Conservation (phyloP, 2,329 filamentous ascomycete species). For the Exophiala lecanii-corni region DNA sequence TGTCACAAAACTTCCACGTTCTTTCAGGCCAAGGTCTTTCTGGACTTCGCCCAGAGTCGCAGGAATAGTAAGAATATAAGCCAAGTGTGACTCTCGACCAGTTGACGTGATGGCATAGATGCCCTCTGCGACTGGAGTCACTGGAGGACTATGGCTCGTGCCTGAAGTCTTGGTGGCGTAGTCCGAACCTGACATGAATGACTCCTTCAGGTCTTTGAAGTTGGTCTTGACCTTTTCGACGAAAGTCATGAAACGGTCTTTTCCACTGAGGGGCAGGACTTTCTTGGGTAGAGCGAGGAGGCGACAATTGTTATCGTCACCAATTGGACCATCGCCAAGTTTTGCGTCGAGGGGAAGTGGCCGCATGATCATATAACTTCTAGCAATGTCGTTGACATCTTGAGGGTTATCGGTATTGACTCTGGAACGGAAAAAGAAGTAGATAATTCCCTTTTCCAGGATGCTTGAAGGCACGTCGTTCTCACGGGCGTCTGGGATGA, state of each 20-base stretch:
- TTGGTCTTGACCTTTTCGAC: slow-evolving; percentile 68
- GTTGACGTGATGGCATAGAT: slow-evolving; percentile 77
- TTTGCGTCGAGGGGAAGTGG: slow-evolving; percentile 67
- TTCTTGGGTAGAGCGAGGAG: slow-evolving; percentile 82
- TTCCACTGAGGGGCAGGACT: slow-evolving; percentile 63
- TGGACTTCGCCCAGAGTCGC: slow-evolving; percentile 66
- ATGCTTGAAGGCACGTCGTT: slow-evolving; percentile 56
- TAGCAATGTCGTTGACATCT: slow-evolving; percentile 66
- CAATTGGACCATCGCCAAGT: slow-evolving; percentile 55
- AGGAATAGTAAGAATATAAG: slow-evolving; percentile 74
- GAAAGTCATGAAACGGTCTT: slow-evolving; percentile 73
- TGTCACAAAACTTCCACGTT: slow-evolving; percentile 71
- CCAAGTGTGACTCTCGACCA: slow-evolving; percentile 68
- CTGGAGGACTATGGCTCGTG: slow-evolving; percentile 62
- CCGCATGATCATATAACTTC: slow-evolving; percentile 73
- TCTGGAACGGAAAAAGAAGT: slow-evolving; percentile 81
- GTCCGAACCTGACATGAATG: slow-evolving; percentile 61
- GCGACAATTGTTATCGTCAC: slow-evolving; percentile 58
- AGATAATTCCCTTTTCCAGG: slow-evolving; percentile 82
- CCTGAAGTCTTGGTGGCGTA: slow-evolving; percentile 75
- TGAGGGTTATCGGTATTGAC: slow-evolving; percentile 68
- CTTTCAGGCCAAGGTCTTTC: slow-evolving; percentile 64
- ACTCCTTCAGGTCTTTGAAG: slow-evolving; percentile 66
- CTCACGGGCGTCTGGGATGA: slow-evolving; percentile 49
- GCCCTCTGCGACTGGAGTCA: slow-evolving; percentile 74